Percentiles rank a stretch among this genome's conserved stretches.
Conservation (phyloP, 352 stramenopile genomes). For the Pythium scleroteichum region DNA sequence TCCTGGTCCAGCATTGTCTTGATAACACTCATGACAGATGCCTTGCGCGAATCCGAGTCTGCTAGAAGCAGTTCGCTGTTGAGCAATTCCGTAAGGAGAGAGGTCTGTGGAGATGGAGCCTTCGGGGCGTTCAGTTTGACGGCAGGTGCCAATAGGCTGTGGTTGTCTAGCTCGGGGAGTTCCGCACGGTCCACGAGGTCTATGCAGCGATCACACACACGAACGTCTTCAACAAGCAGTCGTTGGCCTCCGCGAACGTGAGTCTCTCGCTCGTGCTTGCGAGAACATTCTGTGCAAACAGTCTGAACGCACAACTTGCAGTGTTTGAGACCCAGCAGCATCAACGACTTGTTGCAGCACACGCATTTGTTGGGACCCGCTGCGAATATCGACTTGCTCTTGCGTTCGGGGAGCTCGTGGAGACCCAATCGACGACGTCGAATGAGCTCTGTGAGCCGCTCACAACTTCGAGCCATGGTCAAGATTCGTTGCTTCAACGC, state of each 20-base stretch:
- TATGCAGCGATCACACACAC: conserved; percentile 64
- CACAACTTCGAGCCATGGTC: conserved; percentile 25
- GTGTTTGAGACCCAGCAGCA: conserved; percentile 40
- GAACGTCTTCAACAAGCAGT: conserved; percentile 33
- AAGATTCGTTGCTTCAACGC: conserved; percentile 24
- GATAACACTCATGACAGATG: conserved; percentile 51
- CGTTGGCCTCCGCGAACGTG: conserved; percentile 15
- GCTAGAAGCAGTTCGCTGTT: conserved; percentile 41
- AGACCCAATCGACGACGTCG: conserved; percentile 57
- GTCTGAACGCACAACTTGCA: conserved; percentile 63
- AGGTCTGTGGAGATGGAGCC: conserved; percentile 5
- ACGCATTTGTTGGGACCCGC: conserved; percentile 48
- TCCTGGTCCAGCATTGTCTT: conserved; percentile 55
- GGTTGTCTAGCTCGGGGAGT: conserved; percentile 41
- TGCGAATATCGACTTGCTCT: conserved; percentile 30
- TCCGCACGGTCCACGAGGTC: conserved; percentile 55
- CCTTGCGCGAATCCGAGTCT: conserved; percentile 34
- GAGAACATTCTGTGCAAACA: conserved; percentile 55
- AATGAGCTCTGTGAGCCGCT: conserved; percentile 48
- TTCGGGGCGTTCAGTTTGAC: conserved; percentile 26
- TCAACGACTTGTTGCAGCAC: conserved; percentile 58
- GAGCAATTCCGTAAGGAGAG: conserved; percentile 43
- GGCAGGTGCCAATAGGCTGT: conserved; percentile 26
- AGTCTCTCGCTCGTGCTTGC: conserved; percentile 33
- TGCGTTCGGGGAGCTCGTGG: conserved; percentile 44